Base-by-base conservation (phyloP, 1,284 basidiomycete genomes). In the Albatrellus sp. region DNA sequence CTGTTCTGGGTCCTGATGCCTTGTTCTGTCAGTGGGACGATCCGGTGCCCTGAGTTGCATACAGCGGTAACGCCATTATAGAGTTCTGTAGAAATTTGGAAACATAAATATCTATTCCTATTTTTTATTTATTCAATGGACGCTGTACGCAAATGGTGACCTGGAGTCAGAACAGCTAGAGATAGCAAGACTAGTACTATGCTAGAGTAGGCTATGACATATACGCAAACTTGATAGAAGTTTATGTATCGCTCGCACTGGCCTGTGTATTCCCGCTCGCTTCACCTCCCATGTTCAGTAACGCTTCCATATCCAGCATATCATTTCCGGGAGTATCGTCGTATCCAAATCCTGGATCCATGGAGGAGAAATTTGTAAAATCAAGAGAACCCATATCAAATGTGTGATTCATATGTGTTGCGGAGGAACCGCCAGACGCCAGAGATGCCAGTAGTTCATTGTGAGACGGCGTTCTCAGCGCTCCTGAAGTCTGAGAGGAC, bases 301-400 rank as follows among this genome's bases (percentile, higher is more conserved):
- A 45, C 16, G 54, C 51, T 24, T 57, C 55, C 61, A 64, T 55
- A 43, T 66, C 64, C 31, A 58, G 53, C 52, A 63, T 56, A 40
- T 54, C 44, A 16, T 9, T 31, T 12, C 32, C 57, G 5, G 53
- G 24, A 16, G 46, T 32, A 34, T 47, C 28, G 12, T 50, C 46
- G 47, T 69, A 69, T 46, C 69, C 68, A 39, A 43, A 35, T 31
- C 43, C 46, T 11, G 44, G 7, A n/a, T 55, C 57, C 37, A 75
- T 56, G 36, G 32, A 36, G 36, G 32, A 36, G 36, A 48, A 50
- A 17, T 63, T 61, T 4, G 61, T 60, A 35, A 76, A 58, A 53
- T 75, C 73, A 45, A 77, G 65, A 8, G 58, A 48, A 36, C 59
- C 53, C 19, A 66, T 46, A 46, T 68, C 64, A 41, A 67, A 67